phyloP scores from a whole-genome alignment of 1,284 basidiomycete species.

The Flammula alnicola region DNA sequence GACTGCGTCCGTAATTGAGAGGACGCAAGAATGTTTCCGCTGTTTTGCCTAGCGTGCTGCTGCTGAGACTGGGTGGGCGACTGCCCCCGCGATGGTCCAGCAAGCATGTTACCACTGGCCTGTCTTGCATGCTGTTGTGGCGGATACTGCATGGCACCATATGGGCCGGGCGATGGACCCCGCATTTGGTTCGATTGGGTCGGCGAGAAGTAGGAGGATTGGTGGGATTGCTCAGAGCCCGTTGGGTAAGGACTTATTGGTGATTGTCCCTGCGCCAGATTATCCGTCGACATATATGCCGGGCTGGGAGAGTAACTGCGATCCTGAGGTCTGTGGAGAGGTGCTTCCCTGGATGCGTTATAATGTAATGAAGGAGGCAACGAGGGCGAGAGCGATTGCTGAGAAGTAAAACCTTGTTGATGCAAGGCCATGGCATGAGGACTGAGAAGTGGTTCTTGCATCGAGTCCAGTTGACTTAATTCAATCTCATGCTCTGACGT shows the following conservation, averaged over 20 bases:
- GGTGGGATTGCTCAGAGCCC: slow-evolving; percentile 19
- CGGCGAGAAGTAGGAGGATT: slow-evolving; percentile 17
- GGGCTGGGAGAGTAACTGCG: slow-evolving; percentile 38
- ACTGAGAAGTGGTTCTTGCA: slow-evolving; percentile 61
- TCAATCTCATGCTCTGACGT: slow-evolving; percentile 58
- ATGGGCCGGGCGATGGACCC: slow-evolving; percentile 24
- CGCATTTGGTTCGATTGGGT: slow-evolving; percentile 21
- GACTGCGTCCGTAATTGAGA: slow-evolving; percentile 12
- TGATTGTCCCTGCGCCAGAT: slow-evolving; percentile 18
- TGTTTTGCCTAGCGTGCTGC: slow-evolving; percentile 21
- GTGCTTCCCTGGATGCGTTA: slow-evolving; percentile 45
- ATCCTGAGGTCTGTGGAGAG: slow-evolving; percentile 53
- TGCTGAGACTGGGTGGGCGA: slow-evolving; percentile 21
- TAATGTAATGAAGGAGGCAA: slow-evolving; percentile 38
- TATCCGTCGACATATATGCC: slow-evolving; percentile 28
- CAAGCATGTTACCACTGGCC: slow-evolving; percentile 22
- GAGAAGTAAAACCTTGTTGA: slow-evolving; percentile 37
- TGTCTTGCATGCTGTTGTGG: slow-evolving; percentile 27
- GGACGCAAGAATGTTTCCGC: slow-evolving; percentile 20
- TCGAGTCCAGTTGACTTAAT: slow-evolving; percentile 54
- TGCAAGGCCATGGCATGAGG: slow-evolving; percentile 32
- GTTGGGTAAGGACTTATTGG: slow-evolving; percentile 20
- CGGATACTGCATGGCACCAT: slow-evolving; percentile 28
- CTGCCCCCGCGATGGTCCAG: slow-evolving; percentile 4
- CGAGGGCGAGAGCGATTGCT: slow-evolving; percentile 37